phyloP scores from a whole-genome alignment of 352 stramenopile species.

The Globisporangium emineosum region DNA sequence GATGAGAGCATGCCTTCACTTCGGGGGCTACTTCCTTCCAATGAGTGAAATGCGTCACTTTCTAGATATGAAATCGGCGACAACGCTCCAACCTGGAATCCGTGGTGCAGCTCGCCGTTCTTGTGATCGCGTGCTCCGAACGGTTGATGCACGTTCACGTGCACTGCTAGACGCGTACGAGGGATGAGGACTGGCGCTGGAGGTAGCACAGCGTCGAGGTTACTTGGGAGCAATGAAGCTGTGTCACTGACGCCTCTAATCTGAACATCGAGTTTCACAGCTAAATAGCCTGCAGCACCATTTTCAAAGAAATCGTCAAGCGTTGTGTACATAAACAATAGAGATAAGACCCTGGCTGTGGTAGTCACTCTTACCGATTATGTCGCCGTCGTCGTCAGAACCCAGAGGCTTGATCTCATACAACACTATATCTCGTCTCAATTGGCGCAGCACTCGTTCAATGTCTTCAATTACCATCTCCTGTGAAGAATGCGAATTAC shows the following conservation, averaged over 20 bases:
- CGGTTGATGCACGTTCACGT: background rate
- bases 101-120: background rate
- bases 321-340: background rate
- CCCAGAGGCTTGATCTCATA: slow-evolving; percentile 35
- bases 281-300: slow-evolving; percentile 22
- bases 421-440: slow-evolving; percentile 30
- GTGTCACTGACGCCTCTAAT: too few species aligned
- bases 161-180: slow-evolving; percentile 4
- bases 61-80: slow-evolving; percentile 13
- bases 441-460: slow-evolving; percentile 27
- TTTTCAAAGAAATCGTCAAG: slow-evolving; percentile 4
- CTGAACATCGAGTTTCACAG: slow-evolving; percentile 23
- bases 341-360: too few species aligned
- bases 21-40: background rate
- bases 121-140: background rate
- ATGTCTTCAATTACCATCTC: slow-evolving; percentile 9
- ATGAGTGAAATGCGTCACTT: slow-evolving; percentile 8
- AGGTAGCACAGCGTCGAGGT: background rate
- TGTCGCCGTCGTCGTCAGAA: background rate
- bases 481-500: background rate
- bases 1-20: background rate
- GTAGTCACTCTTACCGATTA: slow-evolving; percentile 12
- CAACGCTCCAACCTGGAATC: background rate
- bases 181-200: slow-evolving; percentile 3
- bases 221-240: background rate